A percentile compares a stretch with the other conserved stretches of the same genome.
phyloP scores from a whole-genome alignment of 495 filamentous ascomycete genomes.

The Tuber brumale region DNA sequence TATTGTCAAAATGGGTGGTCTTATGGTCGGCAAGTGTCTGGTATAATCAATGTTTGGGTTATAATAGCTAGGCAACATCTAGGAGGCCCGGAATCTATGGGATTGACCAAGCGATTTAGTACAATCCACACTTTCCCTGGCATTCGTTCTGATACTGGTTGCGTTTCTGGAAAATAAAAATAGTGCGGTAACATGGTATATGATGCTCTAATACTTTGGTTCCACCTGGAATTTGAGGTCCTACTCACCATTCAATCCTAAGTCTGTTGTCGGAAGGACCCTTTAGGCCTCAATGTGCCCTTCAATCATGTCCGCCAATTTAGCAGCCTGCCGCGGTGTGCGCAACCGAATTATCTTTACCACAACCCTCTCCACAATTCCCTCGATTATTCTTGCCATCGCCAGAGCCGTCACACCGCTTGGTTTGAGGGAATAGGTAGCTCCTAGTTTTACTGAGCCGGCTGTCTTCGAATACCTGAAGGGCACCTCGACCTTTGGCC shows the following conservation, averaged over 20 bases:
- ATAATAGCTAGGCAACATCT: too few relatives aligned
- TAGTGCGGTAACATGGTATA: too few relatives aligned
- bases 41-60: too few relatives aligned
- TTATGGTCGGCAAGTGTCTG: too few relatives aligned
- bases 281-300: conserved; percentile 3
- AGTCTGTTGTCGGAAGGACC: not conserved
- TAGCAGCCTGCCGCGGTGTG: too few relatives aligned
- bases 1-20: too few relatives aligned
- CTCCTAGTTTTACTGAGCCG: not conserved
- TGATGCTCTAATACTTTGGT: not conserved
- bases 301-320: not conserved
- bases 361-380: conserved; percentile 12
- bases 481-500: conserved; percentile 28
- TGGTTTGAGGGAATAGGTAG: conserved; percentile 38
- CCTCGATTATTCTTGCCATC: conserved; percentile 22
- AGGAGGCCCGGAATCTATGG: too few relatives aligned
- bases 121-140: not conserved
- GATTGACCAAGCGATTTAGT: not conserved
- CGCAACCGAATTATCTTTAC: not conserved
- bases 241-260: not conserved
- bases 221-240: not conserved
- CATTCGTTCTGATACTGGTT: too few relatives aligned
- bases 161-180: too few relatives aligned
- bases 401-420: conserved; percentile 42
- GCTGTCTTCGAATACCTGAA: conserved; percentile 33